A percentile compares a stretch with the other conserved stretches of the same genome.
Conservation (phyloP, 225 moss, liverwort and hornwort genomes). For the Sphagnum contortum region DNA sequence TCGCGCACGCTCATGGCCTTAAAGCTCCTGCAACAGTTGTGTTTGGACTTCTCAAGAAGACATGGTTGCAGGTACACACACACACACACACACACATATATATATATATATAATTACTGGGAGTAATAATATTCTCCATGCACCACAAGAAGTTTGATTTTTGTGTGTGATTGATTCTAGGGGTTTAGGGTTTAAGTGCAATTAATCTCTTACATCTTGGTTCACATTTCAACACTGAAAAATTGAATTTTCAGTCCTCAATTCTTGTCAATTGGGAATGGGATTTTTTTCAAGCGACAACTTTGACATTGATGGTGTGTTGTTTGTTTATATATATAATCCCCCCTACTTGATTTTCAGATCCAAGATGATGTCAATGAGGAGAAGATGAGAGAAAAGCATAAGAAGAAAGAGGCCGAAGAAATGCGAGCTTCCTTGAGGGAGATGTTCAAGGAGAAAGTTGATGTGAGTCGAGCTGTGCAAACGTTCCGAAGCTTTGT, state of each 20-base stretch:
- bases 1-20: constrained; percentile 81
- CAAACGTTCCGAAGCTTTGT: constrained; percentile 61
- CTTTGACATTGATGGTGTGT: too few relatives aligned
- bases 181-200: background rate
- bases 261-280: background rate
- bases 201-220: background rate
- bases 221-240: background rate
- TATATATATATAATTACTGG: too few relatives aligned
- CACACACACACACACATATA: too few relatives aligned
- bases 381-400: constrained; percentile 45
- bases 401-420: constrained; percentile 42
- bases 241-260: background rate
- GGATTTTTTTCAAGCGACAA: too few relatives aligned
- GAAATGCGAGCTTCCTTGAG: constrained; percentile 40
- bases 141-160: background rate
- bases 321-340: too few relatives aligned
- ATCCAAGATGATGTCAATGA: constrained; percentile 78
- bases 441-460: constrained; percentile 34
- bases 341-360: constrained; percentile 12
- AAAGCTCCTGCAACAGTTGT: constrained; percentile 66
- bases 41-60: constrained; percentile 70
- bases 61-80: constrained; percentile 73
- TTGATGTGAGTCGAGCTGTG: constrained; percentile 41
- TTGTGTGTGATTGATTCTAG: background rate
- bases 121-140: background rate